A percentile compares a stretch with the other conserved stretches of the same genome.
Conservation (phyloP, 176 grass and related monocot species). For the Puya raimondii region DNA sequence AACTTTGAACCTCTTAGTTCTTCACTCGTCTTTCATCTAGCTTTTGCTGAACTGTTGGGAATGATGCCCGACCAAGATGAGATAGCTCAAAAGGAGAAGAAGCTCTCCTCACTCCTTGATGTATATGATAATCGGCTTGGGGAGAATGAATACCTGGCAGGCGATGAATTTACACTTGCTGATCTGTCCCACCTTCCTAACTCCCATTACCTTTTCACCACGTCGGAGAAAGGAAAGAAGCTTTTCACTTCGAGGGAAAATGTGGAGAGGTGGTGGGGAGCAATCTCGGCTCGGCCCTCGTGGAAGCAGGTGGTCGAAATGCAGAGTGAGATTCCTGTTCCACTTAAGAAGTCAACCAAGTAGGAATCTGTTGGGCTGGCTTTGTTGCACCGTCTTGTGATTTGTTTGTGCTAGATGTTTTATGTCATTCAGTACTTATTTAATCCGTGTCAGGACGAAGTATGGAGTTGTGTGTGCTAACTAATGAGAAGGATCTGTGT, state of each 20-base stretch:
- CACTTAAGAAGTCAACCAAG: conserved; percentile 35
- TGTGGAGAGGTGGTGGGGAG: conserved; percentile 56
- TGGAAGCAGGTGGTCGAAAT: conserved; percentile 63
- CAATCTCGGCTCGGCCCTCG: conserved; percentile 39
- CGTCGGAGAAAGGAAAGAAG: conserved; percentile 36
- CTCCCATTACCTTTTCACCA: conserved; percentile 58
- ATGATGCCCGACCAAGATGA: conserved; percentile 33
- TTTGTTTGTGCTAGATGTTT: neutral
- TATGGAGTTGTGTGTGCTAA: neutral
- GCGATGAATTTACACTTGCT: conserved; percentile 50
- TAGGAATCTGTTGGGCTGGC: neutral
- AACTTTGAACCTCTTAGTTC: conserved; percentile 67
- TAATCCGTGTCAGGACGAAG: neutral
- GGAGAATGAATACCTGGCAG: conserved; percentile 38
- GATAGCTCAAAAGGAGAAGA: conserved; percentile 38
- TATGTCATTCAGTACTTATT: neutral
- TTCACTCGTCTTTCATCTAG: conserved; percentile 65
- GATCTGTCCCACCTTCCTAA: conserved; percentile 74
- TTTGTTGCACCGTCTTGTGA: neutral
- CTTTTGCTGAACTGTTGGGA: conserved; percentile 46
- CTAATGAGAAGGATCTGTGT: neutral
- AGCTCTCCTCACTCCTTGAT: conserved; percentile 36
- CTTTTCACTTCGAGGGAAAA: conserved; percentile 63
- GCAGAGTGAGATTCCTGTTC: conserved; percentile 56
- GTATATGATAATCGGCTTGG: conserved; percentile 46